Conservation (phyloP, 106 monocot species). For the Allium fistulosum region DNA sequence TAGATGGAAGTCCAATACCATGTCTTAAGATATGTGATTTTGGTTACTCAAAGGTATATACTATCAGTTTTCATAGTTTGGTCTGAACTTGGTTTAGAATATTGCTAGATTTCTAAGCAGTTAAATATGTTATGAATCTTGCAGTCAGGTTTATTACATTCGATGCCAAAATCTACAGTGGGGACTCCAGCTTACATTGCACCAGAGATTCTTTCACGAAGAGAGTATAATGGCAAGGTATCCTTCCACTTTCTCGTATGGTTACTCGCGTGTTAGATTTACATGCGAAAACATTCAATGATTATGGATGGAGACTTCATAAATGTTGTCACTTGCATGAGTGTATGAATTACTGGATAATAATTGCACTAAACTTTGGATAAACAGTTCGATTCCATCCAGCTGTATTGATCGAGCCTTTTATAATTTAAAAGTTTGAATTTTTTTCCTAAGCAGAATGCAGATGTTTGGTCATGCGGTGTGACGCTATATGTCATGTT, state of each 20-base stretch:
- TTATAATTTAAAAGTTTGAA: neutral
- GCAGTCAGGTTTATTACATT: constrained; percentile 77
- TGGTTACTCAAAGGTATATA: constrained; percentile 75
- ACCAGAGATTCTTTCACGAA: constrained; percentile 68
- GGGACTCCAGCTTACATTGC: constrained; percentile 92
- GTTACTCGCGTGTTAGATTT: too few relatives aligned
- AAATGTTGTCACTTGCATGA: neutral
- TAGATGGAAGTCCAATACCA: constrained; percentile 78
- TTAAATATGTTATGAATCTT: neutral
- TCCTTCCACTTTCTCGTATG: neutral
- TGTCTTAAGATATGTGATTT: constrained; percentile 91
- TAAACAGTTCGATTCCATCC: too few relatives aligned
- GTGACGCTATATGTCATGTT: constrained; percentile 87
- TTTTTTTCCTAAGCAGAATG: constrained; percentile 29
- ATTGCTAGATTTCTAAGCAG: neutral
- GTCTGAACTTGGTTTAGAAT: neutral
- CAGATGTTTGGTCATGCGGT: constrained; percentile 78
- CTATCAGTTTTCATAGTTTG: neutral
- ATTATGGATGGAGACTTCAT: too few relatives aligned
- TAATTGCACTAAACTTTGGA: too few relatives aligned
- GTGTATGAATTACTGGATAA: neutral
- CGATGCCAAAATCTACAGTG: constrained; percentile 72
- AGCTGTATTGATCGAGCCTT: too few relatives aligned
- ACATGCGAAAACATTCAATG: too few relatives aligned
- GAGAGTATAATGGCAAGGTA: constrained; percentile 85